Percentiles rank a stretch among this genome's conserved stretches.
Conservation (phyloP, 2,329 filamentous ascomycete species). For the Fusarium sp. region DNA sequence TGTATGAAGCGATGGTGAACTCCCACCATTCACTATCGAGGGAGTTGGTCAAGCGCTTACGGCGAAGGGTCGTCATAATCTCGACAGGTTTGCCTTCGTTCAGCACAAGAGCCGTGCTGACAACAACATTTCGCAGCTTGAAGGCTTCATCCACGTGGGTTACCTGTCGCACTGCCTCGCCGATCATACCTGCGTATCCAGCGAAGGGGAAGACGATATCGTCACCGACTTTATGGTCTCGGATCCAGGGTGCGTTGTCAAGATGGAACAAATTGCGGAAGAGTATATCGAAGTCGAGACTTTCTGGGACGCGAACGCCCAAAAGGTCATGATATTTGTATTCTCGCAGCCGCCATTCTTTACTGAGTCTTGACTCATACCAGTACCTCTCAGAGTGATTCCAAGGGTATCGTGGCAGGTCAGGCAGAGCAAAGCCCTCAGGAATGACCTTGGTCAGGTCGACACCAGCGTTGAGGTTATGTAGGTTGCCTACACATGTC, state of each 20-base stretch:
- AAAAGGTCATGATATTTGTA: slow-evolving; percentile 1
- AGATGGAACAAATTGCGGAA: slow-evolving; percentile 13
- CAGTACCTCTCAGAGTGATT: slow-evolving; percentile 6
- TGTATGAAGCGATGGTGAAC: slow-evolving; percentile 4
- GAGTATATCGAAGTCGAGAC: not conserved
- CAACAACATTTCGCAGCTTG: slow-evolving; percentile 4
- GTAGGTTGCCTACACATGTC: not conserved
- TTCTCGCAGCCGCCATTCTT: not conserved
- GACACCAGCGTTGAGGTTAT: not conserved
- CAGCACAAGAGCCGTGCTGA: slow-evolving; percentile 5
- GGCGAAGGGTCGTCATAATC: slow-evolving; percentile 5
- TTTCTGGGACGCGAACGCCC: slow-evolving; percentile 3
- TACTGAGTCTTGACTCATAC: slow-evolving; percentile 8
- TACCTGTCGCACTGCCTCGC: slow-evolving; percentile 7
- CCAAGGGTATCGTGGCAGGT: slow-evolving; percentile 12
- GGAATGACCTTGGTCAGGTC: not conserved
- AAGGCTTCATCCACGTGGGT: slow-evolving; percentile 5
- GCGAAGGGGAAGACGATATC: slow-evolving; percentile 9
- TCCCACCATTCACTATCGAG: slow-evolving; percentile 19
- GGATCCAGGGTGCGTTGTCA: slow-evolving; percentile 6
- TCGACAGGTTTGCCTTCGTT: slow-evolving; percentile 7
- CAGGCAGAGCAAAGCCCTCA: not conserved
- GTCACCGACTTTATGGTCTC: slow-evolving; percentile 8
- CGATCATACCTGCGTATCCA: slow-evolving; percentile 11
- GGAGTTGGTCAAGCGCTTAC: slow-evolving; percentile 7